phyloP scores from a whole-genome alignment of 805 yeast genomes.

The Vanderwaltozyma polyspora region DNA sequence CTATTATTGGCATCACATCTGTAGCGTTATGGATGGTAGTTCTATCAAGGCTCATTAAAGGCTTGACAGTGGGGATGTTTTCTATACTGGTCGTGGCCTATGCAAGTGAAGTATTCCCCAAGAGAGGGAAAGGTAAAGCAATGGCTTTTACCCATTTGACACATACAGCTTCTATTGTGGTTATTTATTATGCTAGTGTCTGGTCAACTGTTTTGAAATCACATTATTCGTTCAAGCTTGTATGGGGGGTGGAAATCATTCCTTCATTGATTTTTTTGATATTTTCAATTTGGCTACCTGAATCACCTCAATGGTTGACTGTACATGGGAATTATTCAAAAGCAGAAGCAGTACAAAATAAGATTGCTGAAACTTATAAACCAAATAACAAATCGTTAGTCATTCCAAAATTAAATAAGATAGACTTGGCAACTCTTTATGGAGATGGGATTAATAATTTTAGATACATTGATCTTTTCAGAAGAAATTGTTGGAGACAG shows the following conservation, averaged over 20 bases:
- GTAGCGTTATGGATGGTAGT: slow-evolving; percentile 33
- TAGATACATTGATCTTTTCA: slow-evolving; percentile 24
- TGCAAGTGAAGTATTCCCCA: slow-evolving; percentile 40
- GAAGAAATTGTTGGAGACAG: slow-evolving; percentile 26
- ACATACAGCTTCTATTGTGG: slow-evolving; percentile 47
- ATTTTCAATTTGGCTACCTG: slow-evolving; percentile 23
- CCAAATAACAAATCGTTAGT: slow-evolving; percentile 3
- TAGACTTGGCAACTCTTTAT: slow-evolving; percentile 11
- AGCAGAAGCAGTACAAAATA: slow-evolving; percentile 29
- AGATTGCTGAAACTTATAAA: slow-evolving; percentile 18
- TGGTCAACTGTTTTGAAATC: slow-evolving; percentile 28
- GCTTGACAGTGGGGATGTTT: slow-evolving; percentile 43
- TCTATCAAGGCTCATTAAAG: slow-evolving; percentile 40
- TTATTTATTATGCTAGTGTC: slow-evolving; percentile 41
- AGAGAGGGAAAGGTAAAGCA: slow-evolving; percentile 36
- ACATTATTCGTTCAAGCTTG: slow-evolving; percentile 30
- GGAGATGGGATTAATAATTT: slow-evolving; percentile 5
- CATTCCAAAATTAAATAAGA: slow-evolving; percentile 5
- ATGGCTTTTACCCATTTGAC: slow-evolving; percentile 47
- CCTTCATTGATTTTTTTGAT: slow-evolving; percentile 38
- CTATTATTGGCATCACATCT: slow-evolving; percentile 23
- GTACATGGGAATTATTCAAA: slow-evolving; percentile 26
- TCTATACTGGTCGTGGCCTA: slow-evolving; percentile 48
- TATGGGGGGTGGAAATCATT: slow-evolving; percentile 49
- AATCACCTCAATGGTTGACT: slow-evolving; percentile 50